Evolutionary conservation across 2,329 filamentous ascomycete species (phyloP), one percentile per base, ranked within the genome.

Genomic region (Geosmithia morbida): DNA sequence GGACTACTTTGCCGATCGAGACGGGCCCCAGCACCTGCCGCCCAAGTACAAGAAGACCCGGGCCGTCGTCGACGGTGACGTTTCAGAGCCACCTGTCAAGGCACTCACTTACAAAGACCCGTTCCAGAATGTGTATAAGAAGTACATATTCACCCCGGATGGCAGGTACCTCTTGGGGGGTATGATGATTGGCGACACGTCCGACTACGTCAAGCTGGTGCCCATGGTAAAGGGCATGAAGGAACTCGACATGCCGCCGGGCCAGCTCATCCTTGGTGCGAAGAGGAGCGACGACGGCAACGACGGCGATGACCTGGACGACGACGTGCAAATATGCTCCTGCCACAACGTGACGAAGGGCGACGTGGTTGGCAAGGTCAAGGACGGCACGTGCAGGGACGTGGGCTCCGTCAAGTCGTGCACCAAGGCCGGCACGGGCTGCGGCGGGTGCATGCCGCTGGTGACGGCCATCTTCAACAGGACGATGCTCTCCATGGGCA

Each of bases 131-230:
- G 79, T 95, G 1, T 95, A 95, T 68, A 95, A 95, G 63, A 95
- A 95, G 59, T 95, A 92, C 61, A 68, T 95, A 11, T 95, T 95
- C 58, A 94, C 88, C 0, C 69, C 81, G 58, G 89, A 95, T 58
- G 88, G 88, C 22, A 94, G 94, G 61, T 90, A 90, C 56, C 69
- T 95, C 1, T 76, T 95, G 0, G 88, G 88, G n/a, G 89, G 88
- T 3, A 95, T 95, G 87, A 94, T 95, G 87, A 92, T 95, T 51
- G 89, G 88, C 40, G 88, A 95, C 57, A 94, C 87, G 0, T 83
- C 77, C 52, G 88, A 95, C 66, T 95, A 94, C 58, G 77, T 94
- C 65, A 94, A 90, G 61, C 67, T 95, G 19, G 85, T 94, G 1
- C 84, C 86, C 1, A 80, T 94, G 71, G 87, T 92, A 48, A 94